A percentile compares a stretch with the other conserved stretches of the same genome.
Conservation (phyloP, 2,329 filamentous ascomycete species). For the Acrodontium crateriforme region DNA sequence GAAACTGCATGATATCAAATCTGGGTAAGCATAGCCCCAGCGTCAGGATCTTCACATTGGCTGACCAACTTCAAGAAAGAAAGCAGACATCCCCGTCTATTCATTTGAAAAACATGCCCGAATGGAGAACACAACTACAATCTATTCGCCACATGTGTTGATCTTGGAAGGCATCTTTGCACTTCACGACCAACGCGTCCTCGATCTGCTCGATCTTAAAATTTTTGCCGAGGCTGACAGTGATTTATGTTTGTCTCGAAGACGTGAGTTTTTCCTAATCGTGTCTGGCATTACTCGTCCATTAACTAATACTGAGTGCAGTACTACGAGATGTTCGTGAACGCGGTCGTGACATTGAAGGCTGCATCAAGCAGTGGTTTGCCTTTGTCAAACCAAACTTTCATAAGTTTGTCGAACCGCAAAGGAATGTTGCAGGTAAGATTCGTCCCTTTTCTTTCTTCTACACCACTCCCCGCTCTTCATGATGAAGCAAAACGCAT, state of each 20-base stretch:
- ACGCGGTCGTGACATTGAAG: slow-evolving; percentile 80
- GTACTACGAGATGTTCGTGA: slow-evolving; percentile 80
- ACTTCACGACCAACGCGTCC: slow-evolving; percentile 71
- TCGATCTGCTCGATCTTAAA: slow-evolving; percentile 85
- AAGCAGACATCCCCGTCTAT: slow-evolving; percentile 84
- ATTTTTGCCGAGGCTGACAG: slow-evolving; percentile 95
- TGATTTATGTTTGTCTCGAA: slow-evolving; percentile 79
- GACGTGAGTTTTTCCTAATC: slow-evolving; percentile 52
- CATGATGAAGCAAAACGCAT: slow-evolving; percentile 26
- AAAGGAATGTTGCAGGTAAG: slow-evolving; percentile 67
- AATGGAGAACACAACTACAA: slow-evolving; percentile 62
- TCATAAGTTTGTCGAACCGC: slow-evolving; percentile 83
- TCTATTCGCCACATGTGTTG: slow-evolving; percentile 92
- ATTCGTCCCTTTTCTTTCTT: slow-evolving; percentile 5
- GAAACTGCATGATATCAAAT: slow-evolving; percentile 69
- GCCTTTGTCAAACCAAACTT: slow-evolving; percentile 93
- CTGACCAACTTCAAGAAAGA: slow-evolving; percentile 43
- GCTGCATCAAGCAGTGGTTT: slow-evolving; percentile 98
- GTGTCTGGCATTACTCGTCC: slow-evolving; percentile 44
- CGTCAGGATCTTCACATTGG: background rate
- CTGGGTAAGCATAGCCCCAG: slow-evolving; percentile 54
- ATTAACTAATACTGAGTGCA: slow-evolving; percentile 23
- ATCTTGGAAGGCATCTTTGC: slow-evolving; percentile 95
- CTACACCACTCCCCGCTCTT: slow-evolving; percentile 2
- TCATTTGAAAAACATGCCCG: slow-evolving; percentile 88